Evolutionary conservation across 805 yeast species (phyloP).

Genomic region (Barnettozyma vustinii): DNA sequence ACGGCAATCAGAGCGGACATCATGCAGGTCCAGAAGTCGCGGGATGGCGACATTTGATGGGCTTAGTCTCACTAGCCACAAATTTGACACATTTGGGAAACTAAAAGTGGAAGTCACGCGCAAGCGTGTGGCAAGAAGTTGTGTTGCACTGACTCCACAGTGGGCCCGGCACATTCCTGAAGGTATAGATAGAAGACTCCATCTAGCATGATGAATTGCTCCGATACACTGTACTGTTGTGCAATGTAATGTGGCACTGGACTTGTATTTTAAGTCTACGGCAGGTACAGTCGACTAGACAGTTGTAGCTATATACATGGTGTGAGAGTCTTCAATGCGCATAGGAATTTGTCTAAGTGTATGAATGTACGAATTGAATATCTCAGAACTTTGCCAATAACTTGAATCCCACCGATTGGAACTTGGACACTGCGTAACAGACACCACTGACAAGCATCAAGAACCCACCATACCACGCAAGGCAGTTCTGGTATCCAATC

Average conservation of each 20-base stretch:
- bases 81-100: constrained; percentile 5
- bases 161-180: background rate
- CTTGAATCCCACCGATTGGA: constrained; percentile 37
- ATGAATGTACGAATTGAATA: background rate
- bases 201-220: too few relatives aligned
- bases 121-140: background rate
- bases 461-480: constrained; percentile 29
- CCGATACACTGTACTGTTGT: too few relatives aligned
- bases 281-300: too few relatives aligned
- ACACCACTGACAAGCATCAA: constrained; percentile 34
- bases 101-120: background rate
- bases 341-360: too few relatives aligned
- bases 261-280: too few relatives aligned
- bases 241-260: too few relatives aligned
- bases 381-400: background rate
- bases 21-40: background rate
- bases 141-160: background rate
- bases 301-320: too few relatives aligned
- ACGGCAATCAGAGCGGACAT: background rate
- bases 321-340: too few relatives aligned
- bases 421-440: constrained; percentile 40
- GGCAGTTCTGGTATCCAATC: constrained; percentile 30
- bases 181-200: too few relatives aligned
- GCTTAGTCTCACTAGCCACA: constrained; percentile 4
- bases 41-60: background rate